phyloP scores from a whole-genome alignment of 192 early-diverging fungal species.

The Coemansia sp. region DNA sequence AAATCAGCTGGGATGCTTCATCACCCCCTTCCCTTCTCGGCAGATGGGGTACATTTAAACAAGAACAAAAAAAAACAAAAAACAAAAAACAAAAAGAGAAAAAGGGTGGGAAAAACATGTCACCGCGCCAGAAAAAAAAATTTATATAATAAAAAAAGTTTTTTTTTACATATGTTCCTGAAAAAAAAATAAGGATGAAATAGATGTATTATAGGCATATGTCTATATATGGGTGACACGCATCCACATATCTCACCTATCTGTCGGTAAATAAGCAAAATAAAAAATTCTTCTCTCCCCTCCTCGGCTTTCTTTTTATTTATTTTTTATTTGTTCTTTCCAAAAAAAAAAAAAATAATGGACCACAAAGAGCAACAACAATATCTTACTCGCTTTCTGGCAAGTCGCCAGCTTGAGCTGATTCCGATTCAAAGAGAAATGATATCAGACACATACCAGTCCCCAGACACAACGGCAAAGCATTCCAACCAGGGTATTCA shows the following conservation, averaged over 20 bases:
- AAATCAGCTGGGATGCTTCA: not conserved
- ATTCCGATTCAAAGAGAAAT: not conserved
- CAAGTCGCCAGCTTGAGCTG: not conserved
- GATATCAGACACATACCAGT: not conserved
- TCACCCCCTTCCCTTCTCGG: not conserved
- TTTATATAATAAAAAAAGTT: not conserved
- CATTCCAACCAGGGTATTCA: not conserved
- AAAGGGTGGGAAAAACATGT: constrained; percentile 9
- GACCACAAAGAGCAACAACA: constrained; percentile 3
- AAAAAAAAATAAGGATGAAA: not conserved
- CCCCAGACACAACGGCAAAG: not conserved
- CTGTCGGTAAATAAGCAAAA: not conserved
- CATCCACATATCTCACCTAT: not conserved
- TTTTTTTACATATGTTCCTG: not conserved
- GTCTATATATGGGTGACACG: not conserved
- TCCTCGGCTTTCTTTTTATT: not conserved
- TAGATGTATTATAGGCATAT: not conserved
- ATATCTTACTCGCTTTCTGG: not conserved
- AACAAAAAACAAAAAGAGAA: not conserved
- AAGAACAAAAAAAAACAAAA: not conserved
- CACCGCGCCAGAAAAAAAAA: constrained; percentile 8
- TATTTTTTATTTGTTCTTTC: not conserved
- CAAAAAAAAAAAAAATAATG: not conserved
- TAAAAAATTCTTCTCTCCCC: not conserved
- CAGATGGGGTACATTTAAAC: not conserved